Percentiles rank a stretch among this genome's conserved stretches.
These are phyloP conservation scores for Plasmopara viticola DNA, from an alignment of 352 stramenopile species.

Conservation along the genomic window DNA sequence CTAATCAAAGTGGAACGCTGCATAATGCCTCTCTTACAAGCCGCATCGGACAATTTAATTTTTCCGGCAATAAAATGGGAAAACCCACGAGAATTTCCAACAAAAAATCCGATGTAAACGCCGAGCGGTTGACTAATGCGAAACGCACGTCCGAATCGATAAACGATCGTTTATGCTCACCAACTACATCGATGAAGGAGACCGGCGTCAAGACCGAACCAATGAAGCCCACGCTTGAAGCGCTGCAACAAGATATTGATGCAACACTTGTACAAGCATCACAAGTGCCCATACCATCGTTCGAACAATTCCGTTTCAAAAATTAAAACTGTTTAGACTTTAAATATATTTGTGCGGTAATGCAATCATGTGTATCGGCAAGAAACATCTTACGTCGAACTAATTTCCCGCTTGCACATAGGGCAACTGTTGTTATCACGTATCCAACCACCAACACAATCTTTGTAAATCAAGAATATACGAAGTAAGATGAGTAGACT, in stretches of 20 bases:
- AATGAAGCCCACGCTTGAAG: neutral
- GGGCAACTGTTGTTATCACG: constrained; percentile 76
- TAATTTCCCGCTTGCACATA: constrained; percentile 65
- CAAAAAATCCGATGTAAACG: neutral
- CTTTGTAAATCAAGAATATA: constrained; percentile 14
- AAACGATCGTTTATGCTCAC: constrained; percentile 5
- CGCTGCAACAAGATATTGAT: neutral
- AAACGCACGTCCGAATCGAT: constrained; percentile 5
- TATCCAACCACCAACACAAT: constrained; percentile 66
- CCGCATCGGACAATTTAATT: constrained; percentile 25
- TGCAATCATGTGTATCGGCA: neutral
- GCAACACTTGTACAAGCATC: constrained; percentile 1
- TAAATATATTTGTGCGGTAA: neutral
- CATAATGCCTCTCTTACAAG: constrained; percentile 10
- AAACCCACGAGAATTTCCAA: neutral
- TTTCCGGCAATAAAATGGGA: constrained; percentile 5
- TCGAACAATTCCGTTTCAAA: constrained; percentile 32
- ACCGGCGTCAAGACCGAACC: constrained; percentile 1
- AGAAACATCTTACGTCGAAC: constrained; percentile 14
- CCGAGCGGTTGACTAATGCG: constrained; percentile 6
- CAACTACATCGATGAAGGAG: constrained; percentile 4
- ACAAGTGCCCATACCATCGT: constrained; percentile 10
- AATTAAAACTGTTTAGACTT: constrained; percentile 4
- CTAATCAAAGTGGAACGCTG: constrained; percentile 13
- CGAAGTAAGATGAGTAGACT: neutral